phyloP scores from a whole-genome alignment of 768 basidiomycete genomes.

The Leccinum uliginosum region DNA sequence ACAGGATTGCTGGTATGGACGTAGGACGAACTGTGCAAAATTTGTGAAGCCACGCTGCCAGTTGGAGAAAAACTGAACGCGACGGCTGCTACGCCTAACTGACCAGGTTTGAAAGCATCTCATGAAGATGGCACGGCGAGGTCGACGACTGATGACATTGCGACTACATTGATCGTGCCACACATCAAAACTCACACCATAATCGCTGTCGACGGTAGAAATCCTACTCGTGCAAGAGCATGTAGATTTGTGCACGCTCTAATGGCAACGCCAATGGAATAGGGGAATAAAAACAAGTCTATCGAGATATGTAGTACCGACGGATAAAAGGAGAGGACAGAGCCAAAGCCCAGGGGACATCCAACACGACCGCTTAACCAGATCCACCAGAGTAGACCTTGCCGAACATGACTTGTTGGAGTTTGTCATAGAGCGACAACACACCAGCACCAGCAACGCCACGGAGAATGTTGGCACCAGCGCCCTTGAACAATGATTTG shows the following conservation, averaged over 20 bases:
- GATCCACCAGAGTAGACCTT: constrained; percentile 97
- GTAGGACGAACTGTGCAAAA: constrained; percentile 35
- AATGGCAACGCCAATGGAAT: constrained; percentile 17
- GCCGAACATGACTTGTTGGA: constrained; percentile 94
- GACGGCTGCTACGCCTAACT: not conserved
- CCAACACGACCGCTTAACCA: constrained; percentile 19
- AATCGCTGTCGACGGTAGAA: constrained; percentile 15
- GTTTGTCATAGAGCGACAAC: constrained; percentile 97
- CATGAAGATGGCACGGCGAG: constrained; percentile 2
- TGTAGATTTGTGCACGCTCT: constrained; percentile 20
- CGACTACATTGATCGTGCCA: not conserved
- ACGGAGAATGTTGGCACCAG: constrained; percentile 94
- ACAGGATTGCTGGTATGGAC: constrained; percentile 89
- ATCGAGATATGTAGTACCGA: constrained; percentile 24
- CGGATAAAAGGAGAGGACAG: constrained; percentile 29
- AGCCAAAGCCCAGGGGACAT: constrained; percentile 26
- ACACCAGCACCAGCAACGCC: constrained; percentile 99
- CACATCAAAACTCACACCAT: constrained; percentile 3
- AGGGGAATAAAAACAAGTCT: constrained; percentile 33
- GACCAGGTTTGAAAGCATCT: constrained; percentile 5
- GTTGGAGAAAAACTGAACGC: not conserved
- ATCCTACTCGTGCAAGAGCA: constrained; percentile 23
- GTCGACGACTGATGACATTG: not conserved
- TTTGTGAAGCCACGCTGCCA: constrained; percentile 8
- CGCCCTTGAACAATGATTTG: constrained; percentile 98